phyloP scores from a whole-genome alignment of 164 flowering plant genomes.

The Berberis vulgaris region DNA sequence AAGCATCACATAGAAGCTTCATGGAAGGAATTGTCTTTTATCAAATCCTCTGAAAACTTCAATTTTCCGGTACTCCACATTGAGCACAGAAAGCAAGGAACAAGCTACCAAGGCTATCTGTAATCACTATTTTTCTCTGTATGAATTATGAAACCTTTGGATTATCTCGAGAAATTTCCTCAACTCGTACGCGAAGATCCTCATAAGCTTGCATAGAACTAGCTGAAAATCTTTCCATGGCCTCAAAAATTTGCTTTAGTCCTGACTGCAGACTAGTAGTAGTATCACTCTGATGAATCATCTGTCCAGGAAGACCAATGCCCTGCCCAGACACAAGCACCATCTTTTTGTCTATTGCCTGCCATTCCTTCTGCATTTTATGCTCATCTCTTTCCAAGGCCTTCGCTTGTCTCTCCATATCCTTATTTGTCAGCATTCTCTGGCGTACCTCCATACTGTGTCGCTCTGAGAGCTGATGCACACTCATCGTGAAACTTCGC shows the following conservation, averaged over 20 bases:
- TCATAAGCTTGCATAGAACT: constrained; percentile 57
- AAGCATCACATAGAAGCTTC: background rate
- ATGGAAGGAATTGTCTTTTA: background rate
- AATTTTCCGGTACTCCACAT: background rate
- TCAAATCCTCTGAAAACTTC: background rate
- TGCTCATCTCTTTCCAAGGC: constrained; percentile 69
- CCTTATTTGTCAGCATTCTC: constrained; percentile 21
- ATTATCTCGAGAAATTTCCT: constrained; percentile 40
- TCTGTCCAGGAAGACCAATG: constrained; percentile 27
- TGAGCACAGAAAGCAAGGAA: constrained; percentile 4
- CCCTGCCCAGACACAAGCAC: constrained; percentile 40
- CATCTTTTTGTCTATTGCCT: constrained; percentile 65
- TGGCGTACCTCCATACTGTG: constrained; percentile 24
- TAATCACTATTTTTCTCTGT: background rate
- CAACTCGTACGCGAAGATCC: constrained; percentile 52
- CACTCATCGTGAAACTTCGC: constrained; percentile 16
- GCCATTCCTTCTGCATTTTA: constrained; percentile 68
- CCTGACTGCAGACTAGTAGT: constrained; percentile 46
- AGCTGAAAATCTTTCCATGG: constrained; percentile 68
- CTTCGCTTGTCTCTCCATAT: constrained; percentile 42
- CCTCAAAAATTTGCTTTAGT: constrained; percentile 59
- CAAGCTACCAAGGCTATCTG: background rate
- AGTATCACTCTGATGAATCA: constrained; percentile 44
- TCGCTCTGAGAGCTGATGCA: constrained; percentile 24
- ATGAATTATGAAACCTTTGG: constrained; percentile 25